Conservation (phyloP, 1,284 basidiomycete genomes). For the Ceratobasidium sp. region DNA sequence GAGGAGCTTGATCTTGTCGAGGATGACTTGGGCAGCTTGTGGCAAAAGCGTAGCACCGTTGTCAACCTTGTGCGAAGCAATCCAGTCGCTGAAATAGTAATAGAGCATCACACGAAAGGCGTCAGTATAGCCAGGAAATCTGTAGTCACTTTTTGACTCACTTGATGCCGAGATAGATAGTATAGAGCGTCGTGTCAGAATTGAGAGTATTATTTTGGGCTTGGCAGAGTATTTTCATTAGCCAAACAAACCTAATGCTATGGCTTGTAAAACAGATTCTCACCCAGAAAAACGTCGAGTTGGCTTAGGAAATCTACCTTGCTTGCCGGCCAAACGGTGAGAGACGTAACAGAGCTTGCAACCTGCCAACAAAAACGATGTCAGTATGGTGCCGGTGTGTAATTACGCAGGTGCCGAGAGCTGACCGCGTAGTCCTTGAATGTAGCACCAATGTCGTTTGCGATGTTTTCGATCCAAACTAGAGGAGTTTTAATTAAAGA, state of each 20-base stretch:
- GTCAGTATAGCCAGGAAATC: too few relatives aligned
- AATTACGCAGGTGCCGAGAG: neutral
- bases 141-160: neutral
- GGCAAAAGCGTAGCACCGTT: conserved; percentile 57
- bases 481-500: neutral
- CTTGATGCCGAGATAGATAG: conserved; percentile 58
- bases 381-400: too few relatives aligned
- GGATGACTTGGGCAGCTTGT: conserved; percentile 57
- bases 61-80: conserved; percentile 51
- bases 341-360: conserved; percentile 57
- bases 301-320: conserved; percentile 56
- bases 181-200: conserved; percentile 58
- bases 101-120: neutral
- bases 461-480: conserved; percentile 60
- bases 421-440: conserved; percentile 64
- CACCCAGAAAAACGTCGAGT: conserved; percentile 49
- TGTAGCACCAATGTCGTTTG: conserved; percentile 55
- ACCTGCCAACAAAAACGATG: conserved; percentile 51
- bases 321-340: conserved; percentile 56
- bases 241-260: too few relatives aligned
- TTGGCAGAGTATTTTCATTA: neutral
- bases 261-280: neutral
- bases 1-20: conserved; percentile 59
- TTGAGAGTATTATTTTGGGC: conserved; percentile 56
- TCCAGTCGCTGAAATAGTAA: conserved; percentile 48